Percentiles rank a stretch among this genome's conserved stretches.
phyloP scores from a whole-genome alignment of 306 rosid species.

The Casuarina cunninghamiana region DNA sequence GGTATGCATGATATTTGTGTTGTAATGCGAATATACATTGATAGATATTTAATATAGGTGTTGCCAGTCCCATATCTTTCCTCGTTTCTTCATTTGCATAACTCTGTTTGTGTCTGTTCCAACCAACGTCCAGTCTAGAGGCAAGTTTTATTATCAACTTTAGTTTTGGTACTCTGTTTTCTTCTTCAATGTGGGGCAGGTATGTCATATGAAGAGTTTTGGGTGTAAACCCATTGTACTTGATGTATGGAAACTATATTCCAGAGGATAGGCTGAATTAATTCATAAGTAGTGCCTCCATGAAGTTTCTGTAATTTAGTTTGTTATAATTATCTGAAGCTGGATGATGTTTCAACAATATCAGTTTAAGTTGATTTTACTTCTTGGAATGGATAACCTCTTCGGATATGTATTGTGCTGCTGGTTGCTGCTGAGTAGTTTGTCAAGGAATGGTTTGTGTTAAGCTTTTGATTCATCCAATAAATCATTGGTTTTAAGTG shows the following conservation, averaged over 20 bases:
- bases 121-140: neutral
- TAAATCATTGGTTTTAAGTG: neutral
- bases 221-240: neutral
- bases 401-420: neutral
- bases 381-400: neutral
- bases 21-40: neutral
- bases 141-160: neutral
- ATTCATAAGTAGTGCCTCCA: neutral
- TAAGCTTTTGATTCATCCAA: neutral
- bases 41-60: neutral
- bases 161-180: neutral
- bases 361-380: constrained; percentile 1
- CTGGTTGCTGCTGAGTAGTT: neutral
- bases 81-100: neutral
- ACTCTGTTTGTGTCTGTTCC: neutral
- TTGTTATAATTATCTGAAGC: neutral
- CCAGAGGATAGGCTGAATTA: neutral
- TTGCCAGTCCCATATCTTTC: neutral
- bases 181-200: neutral
- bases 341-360: neutral
- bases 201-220: neutral
- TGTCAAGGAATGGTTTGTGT: neutral
- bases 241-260: neutral
- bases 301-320: neutral
- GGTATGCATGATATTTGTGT: constrained; percentile 40